Evolutionary conservation across 805 yeast species (phyloP).

Genomic region (Saturnispora halmiae): DNA sequence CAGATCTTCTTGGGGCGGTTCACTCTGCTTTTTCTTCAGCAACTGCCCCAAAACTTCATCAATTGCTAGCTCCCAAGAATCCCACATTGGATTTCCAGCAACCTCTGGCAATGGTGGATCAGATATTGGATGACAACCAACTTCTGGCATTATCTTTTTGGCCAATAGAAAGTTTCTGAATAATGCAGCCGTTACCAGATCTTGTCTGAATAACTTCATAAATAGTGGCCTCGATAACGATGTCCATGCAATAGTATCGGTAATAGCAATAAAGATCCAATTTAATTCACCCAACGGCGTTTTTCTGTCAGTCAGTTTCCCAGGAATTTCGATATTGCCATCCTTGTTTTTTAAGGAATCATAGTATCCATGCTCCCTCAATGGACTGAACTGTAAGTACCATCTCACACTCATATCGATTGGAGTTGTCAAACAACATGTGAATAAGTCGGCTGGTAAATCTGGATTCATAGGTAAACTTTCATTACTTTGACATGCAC

Average conservation of each 20-base stretch:
- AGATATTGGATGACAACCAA: conserved; percentile 89
- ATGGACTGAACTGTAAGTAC: conserved; percentile 79
- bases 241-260: conserved; percentile 98
- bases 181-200: conserved; percentile 90
- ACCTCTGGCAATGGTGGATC: conserved; percentile 89
- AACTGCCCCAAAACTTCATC: conserved; percentile 83
- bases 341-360: conserved; percentile 38
- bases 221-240: conserved; percentile 79
- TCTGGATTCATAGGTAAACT: conserved; percentile 87
- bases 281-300: conserved; percentile 94
- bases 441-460: conserved; percentile 90
- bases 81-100: conserved; percentile 89
- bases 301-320: conserved; percentile 82
- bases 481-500: conserved; percentile 85
- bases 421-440: conserved; percentile 92
- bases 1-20: conserved; percentile 19
- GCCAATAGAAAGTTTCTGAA: conserved; percentile 90
- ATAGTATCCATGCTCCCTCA: conserved; percentile 42
- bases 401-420: conserved; percentile 88
- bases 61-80: conserved; percentile 94
- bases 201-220: conserved; percentile 87
- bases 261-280: conserved; percentile 97
- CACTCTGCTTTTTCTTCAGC: conserved; percentile 32
- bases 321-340: conserved; percentile 70
- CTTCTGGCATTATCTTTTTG: conserved; percentile 85